Percentiles rank a stretch among this genome's conserved stretches.
phyloP scores from a whole-genome alignment of 352 stramenopile species.

The Globisporangium polare region DNA sequence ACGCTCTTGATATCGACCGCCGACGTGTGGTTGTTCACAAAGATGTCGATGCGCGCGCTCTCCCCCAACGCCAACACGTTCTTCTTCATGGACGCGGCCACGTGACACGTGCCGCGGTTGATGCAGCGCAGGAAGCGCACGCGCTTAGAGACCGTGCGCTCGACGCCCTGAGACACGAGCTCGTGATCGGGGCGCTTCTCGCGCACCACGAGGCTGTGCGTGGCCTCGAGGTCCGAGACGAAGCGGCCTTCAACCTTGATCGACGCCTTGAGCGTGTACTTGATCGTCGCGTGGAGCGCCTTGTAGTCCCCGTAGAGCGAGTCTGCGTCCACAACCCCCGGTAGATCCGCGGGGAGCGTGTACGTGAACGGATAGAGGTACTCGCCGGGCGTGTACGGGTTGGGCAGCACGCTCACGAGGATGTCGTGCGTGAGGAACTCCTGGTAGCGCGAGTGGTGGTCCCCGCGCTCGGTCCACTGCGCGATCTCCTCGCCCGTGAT shows the following conservation, averaged over 20 bases:
- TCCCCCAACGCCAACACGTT: constrained; percentile 59
- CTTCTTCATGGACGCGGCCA: constrained; percentile 60
- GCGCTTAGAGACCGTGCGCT: constrained; percentile 62
- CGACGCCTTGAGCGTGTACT: constrained; percentile 66
- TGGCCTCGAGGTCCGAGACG: constrained; percentile 63
- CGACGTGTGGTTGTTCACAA: constrained; percentile 72
- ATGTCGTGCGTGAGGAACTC: constrained; percentile 68
- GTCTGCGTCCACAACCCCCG: constrained; percentile 56
- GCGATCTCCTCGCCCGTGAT: constrained; percentile 63
- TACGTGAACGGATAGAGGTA: constrained; percentile 74
- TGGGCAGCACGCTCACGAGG: constrained; percentile 39
- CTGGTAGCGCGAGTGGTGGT: constrained; percentile 66
- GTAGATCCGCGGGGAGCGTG: constrained; percentile 43
- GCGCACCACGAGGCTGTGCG: constrained; percentile 45
- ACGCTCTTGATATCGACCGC: constrained; percentile 42
- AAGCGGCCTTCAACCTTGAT: constrained; percentile 70
- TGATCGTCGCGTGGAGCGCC: constrained; percentile 64
- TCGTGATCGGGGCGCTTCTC: constrained; percentile 16
- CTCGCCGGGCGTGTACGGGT: constrained; percentile 51
- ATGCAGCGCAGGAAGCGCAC: constrained; percentile 54
- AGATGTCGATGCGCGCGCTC: constrained; percentile 56
- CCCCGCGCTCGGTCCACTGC: constrained; percentile 53
- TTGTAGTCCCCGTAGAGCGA: constrained; percentile 43
- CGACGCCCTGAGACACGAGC: constrained; percentile 26
- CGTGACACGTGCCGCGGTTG: constrained; percentile 50